Evolutionary conservation across 306 rosid genomes (phyloP).

Genomic region (Rosa chinensis): DNA sequence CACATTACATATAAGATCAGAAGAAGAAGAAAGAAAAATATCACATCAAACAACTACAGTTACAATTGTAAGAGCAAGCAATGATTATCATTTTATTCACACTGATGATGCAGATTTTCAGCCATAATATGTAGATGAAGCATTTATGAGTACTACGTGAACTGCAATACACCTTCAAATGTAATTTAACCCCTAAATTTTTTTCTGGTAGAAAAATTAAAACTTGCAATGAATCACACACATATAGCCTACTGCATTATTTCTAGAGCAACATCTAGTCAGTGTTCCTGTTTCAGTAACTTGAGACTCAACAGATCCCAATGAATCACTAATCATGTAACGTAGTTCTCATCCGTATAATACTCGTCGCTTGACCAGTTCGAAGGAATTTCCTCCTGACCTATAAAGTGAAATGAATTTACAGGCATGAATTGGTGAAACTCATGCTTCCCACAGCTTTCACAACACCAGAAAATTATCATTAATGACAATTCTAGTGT

Average conservation of each 20-base stretch:
- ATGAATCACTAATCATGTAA: not conserved
- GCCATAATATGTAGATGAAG: not conserved
- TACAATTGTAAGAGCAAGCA: not conserved
- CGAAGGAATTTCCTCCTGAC: not conserved
- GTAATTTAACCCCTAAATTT: not conserved
- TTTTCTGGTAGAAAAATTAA: not conserved
- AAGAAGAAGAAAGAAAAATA: not conserved
- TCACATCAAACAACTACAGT: not conserved
- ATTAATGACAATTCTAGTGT: not conserved
- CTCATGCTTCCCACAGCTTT: not conserved
- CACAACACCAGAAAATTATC: not conserved
- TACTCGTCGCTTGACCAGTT: not conserved
- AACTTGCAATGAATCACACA: not conserved
- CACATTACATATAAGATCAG: not conserved
- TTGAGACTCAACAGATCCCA: not conserved
- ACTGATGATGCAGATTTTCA: not conserved
- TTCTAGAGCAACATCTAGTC: not conserved
- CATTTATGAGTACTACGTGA: not conserved
- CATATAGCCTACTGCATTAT: not conserved
- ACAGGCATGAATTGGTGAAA: constrained; percentile 12
- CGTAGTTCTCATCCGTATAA: not conserved
- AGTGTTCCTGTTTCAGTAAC: not conserved
- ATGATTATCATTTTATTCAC: not conserved
- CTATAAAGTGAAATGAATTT: not conserved
- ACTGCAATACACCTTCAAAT: not conserved